phyloP scores from a whole-genome alignment of 345 rosid genomes.

The Brassica incana region DNA sequence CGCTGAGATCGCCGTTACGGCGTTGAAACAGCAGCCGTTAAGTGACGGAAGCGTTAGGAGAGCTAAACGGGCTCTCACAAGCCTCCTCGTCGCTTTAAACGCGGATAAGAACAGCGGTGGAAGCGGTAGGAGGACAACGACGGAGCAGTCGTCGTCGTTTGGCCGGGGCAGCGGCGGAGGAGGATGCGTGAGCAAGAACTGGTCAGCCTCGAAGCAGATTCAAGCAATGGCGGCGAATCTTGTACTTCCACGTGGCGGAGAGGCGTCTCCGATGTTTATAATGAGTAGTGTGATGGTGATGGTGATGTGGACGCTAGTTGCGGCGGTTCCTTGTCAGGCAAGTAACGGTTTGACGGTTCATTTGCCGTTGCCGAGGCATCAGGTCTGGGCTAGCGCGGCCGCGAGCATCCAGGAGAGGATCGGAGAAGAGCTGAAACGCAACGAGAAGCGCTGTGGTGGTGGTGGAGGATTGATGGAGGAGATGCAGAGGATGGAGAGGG shows the following conservation, averaged over 20 bases:
- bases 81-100: slow-evolving; percentile 45
- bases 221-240: slow-evolving; percentile 80
- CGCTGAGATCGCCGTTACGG: slow-evolving; percentile 70
- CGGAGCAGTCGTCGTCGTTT: slow-evolving; percentile 72
- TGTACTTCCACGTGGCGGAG: slow-evolving; percentile 67
- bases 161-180: slow-evolving; percentile 59
- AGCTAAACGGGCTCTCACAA: slow-evolving; percentile 66
- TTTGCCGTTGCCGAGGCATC: slow-evolving; percentile 66
- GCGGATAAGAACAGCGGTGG: slow-evolving; percentile 35
- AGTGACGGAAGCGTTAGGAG: slow-evolving; percentile 78
- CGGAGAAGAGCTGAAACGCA: slow-evolving; percentile 86
- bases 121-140: slow-evolving; percentile 36
- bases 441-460: slow-evolving; percentile 63
- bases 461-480: slow-evolving; percentile 71
- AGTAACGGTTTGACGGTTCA: slow-evolving; percentile 58
- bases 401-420: slow-evolving; percentile 66
- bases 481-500: slow-evolving; percentile 76
- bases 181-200: slow-evolving; percentile 57
- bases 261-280: slow-evolving; percentile 54
- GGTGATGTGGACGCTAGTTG: slow-evolving; percentile 79
- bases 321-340: slow-evolving; percentile 88
- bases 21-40: slow-evolving; percentile 63
- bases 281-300: slow-evolving; percentile 61
- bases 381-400: slow-evolving; percentile 67
- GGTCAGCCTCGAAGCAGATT: slow-evolving; percentile 94